A percentile compares a stretch with the other conserved stretches of the same genome.
Conservation (phyloP, 1,139 yeast species). For the Citeromyces siamensis region DNA sequence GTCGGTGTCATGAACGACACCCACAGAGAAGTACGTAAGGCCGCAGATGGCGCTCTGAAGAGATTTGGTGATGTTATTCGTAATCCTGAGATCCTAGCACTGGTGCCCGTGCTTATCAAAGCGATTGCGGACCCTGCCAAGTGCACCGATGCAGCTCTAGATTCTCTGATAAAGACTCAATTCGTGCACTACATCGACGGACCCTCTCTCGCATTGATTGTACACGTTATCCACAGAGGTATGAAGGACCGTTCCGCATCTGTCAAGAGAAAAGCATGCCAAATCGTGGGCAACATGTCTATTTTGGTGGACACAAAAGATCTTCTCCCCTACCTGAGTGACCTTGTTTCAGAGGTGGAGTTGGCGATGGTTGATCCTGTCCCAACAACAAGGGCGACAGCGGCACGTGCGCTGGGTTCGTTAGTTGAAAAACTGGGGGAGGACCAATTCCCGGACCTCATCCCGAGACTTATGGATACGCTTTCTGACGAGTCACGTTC, state of each 20-base stretch:
- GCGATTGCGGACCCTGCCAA: conserved; percentile 96
- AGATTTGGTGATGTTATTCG: conserved; percentile 95
- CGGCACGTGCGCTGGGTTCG: conserved; percentile 94
- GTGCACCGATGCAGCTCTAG: conserved; percentile 79
- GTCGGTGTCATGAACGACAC: conserved; percentile 92
- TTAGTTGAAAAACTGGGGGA: conserved; percentile 95
- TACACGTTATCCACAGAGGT: conserved; percentile 93
- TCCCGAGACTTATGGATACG: conserved; percentile 67
- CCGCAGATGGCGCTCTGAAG: conserved; percentile 83
- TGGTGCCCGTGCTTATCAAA: conserved; percentile 80
- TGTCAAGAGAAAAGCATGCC: conserved; percentile 90
- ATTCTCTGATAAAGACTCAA: conserved; percentile 77
- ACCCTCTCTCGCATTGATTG: conserved; percentile 89
- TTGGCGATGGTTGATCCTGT: conserved; percentile 98
- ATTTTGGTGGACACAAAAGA: conserved; percentile 86
- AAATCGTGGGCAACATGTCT: conserved; percentile 98
- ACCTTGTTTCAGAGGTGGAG: conserved; percentile 73
- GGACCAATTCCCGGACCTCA: conserved; percentile 85
- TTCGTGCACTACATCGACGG: conserved; percentile 98
- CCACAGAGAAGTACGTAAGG: conserved; percentile 91
- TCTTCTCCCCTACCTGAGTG: conserved; percentile 68
- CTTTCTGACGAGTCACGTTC: conserved; percentile 70
- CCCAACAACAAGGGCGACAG: conserved; percentile 93
- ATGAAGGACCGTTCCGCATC: conserved; percentile 88
- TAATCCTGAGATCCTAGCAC: conserved; percentile 87